Conservation (phyloP, 1,139 yeast species). For the Yamadazyma diospyri region DNA sequence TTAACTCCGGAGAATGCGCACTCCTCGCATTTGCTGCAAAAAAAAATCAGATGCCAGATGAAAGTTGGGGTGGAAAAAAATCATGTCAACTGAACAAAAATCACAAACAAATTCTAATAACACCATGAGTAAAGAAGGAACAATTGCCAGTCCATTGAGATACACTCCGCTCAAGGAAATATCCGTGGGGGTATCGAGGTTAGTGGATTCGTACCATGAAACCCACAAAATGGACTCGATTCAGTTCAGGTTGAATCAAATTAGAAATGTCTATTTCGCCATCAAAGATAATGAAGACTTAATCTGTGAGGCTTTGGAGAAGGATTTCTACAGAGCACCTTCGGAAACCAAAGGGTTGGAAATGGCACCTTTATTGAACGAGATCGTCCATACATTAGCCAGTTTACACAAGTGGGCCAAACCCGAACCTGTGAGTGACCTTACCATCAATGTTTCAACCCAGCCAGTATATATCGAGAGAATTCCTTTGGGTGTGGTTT, state of each 20-base stretch:
- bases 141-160: slow-evolving; percentile 12
- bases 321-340: slow-evolving; percentile 64
- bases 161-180: slow-evolving; percentile 54
- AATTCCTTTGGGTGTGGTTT: slow-evolving; percentile 73
- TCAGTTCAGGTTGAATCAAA: slow-evolving; percentile 56
- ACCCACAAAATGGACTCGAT: slow-evolving; percentile 52
- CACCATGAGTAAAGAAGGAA: too few species aligned
- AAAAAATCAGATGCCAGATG: too few species aligned
- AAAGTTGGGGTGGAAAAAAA: too few species aligned
- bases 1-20: too few species aligned
- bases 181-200: slow-evolving; percentile 39
- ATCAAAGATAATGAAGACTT: slow-evolving; percentile 56
- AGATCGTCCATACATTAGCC: slow-evolving; percentile 57
- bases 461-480: slow-evolving; percentile 53
- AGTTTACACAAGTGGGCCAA: slow-evolving; percentile 61
- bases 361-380: slow-evolving; percentile 47
- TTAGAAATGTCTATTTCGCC: slow-evolving; percentile 67
- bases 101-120: too few species aligned
- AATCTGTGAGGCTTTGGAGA: slow-evolving; percentile 54
- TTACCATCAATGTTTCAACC: slow-evolving; percentile 45
- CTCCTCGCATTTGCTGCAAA: too few species aligned
- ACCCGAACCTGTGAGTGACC: slow-evolving; percentile 44
- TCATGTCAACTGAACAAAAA: too few species aligned
- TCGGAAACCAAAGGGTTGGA: slow-evolving; percentile 65
- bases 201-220: slow-evolving; percentile 42